Evolutionary conservation across 352 stramenopile genomes (phyloP).

Genomic region (Globisporangium orthogonon): DNA sequence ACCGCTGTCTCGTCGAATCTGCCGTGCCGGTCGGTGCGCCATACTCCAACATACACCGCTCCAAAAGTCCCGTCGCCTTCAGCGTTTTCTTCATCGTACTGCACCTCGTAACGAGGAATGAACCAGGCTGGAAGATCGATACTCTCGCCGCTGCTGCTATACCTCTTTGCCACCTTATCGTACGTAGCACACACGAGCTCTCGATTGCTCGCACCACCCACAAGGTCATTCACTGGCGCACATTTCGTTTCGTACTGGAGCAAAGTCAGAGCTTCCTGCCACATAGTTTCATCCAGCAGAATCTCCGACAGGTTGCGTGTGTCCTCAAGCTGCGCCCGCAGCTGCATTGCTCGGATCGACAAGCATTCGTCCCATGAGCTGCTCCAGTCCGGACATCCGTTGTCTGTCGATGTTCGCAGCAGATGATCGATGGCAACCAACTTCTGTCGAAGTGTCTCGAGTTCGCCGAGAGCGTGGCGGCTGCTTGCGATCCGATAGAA

Average conservation of each 20-base stretch:
- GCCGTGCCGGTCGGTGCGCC: neutral
- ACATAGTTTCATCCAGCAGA: neutral
- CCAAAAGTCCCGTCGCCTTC: conserved; percentile 1
- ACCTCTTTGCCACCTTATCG: neutral
- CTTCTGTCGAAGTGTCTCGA: neutral
- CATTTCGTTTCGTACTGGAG: neutral
- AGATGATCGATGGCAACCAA: neutral
- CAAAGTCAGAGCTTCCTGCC: neutral
- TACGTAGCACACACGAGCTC: neutral
- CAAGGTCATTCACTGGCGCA: neutral
- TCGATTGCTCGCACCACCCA: neutral
- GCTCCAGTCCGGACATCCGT: neutral
- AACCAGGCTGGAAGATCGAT: conserved; percentile 2
- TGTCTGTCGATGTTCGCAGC: neutral
- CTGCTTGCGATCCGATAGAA: conserved; percentile 2
- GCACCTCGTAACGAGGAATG: conserved; percentile 7
- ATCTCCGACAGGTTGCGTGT: neutral
- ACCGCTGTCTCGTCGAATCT: neutral
- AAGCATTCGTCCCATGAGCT: neutral
- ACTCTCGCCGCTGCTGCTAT: neutral
- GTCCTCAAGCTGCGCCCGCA: neutral
- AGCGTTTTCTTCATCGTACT: neutral
- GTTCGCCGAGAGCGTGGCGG: neutral
- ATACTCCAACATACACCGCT: neutral
- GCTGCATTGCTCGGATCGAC: neutral